phyloP scores from a whole-genome alignment of 176 grass and related monocot species.

The Avena sativa region DNA sequence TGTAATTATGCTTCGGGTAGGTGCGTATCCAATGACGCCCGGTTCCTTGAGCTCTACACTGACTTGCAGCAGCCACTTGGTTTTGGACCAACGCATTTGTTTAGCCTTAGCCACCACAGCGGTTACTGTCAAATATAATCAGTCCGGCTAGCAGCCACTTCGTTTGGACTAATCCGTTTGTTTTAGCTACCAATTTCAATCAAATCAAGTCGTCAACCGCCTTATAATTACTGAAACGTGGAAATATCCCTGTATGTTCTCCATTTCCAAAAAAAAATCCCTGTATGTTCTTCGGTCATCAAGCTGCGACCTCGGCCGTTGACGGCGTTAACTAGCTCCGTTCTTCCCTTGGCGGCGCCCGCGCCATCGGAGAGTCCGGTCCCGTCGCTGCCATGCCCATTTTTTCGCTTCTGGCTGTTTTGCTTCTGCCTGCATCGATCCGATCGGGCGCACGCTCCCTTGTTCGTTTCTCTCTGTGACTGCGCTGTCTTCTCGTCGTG shows the following conservation, averaged over 20 bases:
- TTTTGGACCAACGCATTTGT: constrained; percentile 7
- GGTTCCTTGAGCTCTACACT: not conserved
- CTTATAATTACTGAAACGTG: not conserved
- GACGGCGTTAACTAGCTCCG: not conserved
- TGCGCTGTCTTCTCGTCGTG: not conserved
- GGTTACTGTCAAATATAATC: not conserved
- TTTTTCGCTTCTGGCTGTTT: not conserved
- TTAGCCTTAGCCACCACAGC: not conserved
- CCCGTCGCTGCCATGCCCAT: not conserved
- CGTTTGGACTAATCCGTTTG: constrained; percentile 6
- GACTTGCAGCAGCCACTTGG: constrained; percentile 17
- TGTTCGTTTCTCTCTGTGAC: not conserved
- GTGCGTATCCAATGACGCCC: not conserved
- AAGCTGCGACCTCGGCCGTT: too few species aligned
- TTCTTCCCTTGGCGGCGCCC: not conserved
- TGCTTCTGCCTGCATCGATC: not conserved
- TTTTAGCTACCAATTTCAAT: not conserved
- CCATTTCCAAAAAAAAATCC: too few species aligned
- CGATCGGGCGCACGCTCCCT: not conserved
- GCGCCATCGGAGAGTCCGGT: constrained; percentile 1
- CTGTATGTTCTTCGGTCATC: too few species aligned
- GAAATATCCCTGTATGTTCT: not conserved
- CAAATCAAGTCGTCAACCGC: not conserved
- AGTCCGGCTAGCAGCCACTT: not conserved
- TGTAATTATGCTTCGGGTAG: not conserved